Base-by-base conservation (phyloP, 2,329 filamentous ascomycete species). In the Coccinonectria pachysandricola region DNA sequence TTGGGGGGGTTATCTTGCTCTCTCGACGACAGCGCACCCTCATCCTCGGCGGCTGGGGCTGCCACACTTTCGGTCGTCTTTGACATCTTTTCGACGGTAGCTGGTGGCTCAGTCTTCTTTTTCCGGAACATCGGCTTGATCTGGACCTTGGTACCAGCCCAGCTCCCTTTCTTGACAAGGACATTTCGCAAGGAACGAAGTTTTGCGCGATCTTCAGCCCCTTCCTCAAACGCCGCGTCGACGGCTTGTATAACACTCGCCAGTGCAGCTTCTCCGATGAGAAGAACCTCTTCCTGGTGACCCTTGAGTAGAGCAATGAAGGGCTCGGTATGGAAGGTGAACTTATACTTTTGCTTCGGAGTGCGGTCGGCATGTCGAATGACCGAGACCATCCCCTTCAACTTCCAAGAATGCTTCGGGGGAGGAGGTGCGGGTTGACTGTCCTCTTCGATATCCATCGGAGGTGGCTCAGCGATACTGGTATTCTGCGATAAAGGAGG, bases 111-210 rank as follows among this genome's bases (percentile, higher is more conserved):
- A 3, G 75, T 71, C 46, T 76, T 84, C 46, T 85, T 78, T 60
- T 88, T 94, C 26, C 87, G 77, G 56, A 98, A 98, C 86, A 98
- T 94, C 7, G 91, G 91, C 56, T 98, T 98, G 52, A 98, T 96
- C 56, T 98, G 91, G 3, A 98, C 86, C 54, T 98, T 98, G 2
- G 91, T 98, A 1, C 91, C 91, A 4, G 86, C 79, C 81, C 88
- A 95, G 12, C 76, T 77, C 2, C 87, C 86, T 54, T 98, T 98
- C 58, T 91, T 92, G 21, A 84, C 76, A 6, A 98, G 62, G 5
- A 92, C 88, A 36, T 88, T 88, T 32, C 81, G 79, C 25, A 98
- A 66, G 21, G 84, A 66, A 38, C 75, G 78, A n/a, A 98, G 74
- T 57, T 98, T 98, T 26, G 72, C 75, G 24, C 68, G 68, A 46